Base-by-base conservation (phyloP, 108 stramenopile species). In the Schizochytrium sp. region DNA sequence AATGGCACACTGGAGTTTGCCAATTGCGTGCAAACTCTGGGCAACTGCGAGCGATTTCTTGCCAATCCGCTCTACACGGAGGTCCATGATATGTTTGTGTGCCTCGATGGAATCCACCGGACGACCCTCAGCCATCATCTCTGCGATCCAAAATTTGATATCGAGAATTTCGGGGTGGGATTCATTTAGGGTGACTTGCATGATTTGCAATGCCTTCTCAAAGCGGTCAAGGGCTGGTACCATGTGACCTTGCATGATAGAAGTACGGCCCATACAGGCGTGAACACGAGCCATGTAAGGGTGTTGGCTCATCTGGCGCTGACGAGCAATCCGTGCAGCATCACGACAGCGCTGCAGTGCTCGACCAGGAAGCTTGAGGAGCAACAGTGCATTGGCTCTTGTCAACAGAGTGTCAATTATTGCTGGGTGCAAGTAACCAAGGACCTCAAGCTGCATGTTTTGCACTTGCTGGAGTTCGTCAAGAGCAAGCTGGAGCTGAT, bases 391-490 rank as follows among this genome's bases (percentile, higher is more conserved):
- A 5, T 2, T 2, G 0, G 64, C 64, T 44, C 44, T 69, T 69
- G 40, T 38, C 0, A 69, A 44, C 64, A 44, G 64, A 44, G 64
- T 69, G 10, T 38, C 44, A 38, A 69, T 69, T 38, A 69, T 38
- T 44, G 64, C 64, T 7, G 64, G 64, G 64, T 69, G 64, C 12
- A 69, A 44, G 64, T 69, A 69, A 44, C 64, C 64, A 7, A 69
- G 64, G 10, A 44, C 42, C 64, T 69, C 19, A 44, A 69, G 64
- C 28, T 69, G 64, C 64, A 69, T 69, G 12, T 38, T 69, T 15
- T 69, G 64, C 64, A 69, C 64, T 15, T 69, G 64, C 64, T 69
- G 64, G 42, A 69, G 28, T 44, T 69, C 64, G 64, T 38, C 40
- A 15, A 69, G 64, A 7, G 64, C 64, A 44, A 69, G 64, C 2